Conservation (phyloP, 208 protist species). For the Balamuthia mandrillaris region DNA sequence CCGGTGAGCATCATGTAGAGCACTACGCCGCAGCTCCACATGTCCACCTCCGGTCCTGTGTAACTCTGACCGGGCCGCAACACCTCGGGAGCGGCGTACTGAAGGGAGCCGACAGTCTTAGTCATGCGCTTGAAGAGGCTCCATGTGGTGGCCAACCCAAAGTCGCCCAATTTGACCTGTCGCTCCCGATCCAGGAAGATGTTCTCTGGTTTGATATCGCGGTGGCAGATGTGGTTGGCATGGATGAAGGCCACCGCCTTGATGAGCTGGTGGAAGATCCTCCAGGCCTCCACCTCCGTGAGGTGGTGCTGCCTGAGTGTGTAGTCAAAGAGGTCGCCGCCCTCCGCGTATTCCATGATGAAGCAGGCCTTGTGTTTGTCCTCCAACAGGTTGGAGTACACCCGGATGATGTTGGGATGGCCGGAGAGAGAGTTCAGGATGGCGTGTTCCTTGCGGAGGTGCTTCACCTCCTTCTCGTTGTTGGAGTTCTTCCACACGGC, state of each 20-base stretch:
- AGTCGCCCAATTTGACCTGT: constrained; percentile 64
- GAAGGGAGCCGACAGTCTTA: constrained; percentile 15
- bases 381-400: constrained; percentile 12
- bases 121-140: too few relatives aligned
- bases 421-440: neutral
- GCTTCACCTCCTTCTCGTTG: neutral
- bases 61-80: constrained; percentile 29
- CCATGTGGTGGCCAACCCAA: constrained; percentile 57
- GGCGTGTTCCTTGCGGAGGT: constrained; percentile 7
- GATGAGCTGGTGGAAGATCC: constrained; percentile 3
- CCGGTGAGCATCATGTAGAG: constrained; percentile 25
- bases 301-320: neutral
- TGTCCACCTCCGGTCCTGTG: constrained; percentile 20
- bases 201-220: constrained; percentile 69
- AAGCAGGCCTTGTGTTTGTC: neutral
- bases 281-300: neutral
- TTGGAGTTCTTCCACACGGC: too few relatives aligned
- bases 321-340: constrained; percentile 21
- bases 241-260: constrained; percentile 11
- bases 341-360: constrained; percentile 24
- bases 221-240: constrained; percentile 35
- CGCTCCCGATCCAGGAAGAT: constrained; percentile 57
- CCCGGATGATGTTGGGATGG: neutral
- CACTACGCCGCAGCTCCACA: neutral
- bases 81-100: constrained; percentile 15